Evolutionary conservation across 768 basidiomycete species (phyloP).

Genomic region (Pisolithus microcarpus): DNA sequence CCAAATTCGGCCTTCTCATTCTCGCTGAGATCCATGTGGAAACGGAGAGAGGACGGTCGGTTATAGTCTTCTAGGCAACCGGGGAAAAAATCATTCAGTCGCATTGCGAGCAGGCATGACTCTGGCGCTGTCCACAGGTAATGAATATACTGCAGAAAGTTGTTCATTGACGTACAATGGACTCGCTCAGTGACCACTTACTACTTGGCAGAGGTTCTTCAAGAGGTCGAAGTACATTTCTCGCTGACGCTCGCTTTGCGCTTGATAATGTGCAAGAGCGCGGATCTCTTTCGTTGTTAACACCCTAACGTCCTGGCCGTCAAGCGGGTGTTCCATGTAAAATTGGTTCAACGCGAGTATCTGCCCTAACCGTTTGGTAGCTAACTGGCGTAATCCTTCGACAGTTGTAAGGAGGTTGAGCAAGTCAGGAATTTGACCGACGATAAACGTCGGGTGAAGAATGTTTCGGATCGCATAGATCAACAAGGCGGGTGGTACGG

Average conservation of each 20-base stretch:
- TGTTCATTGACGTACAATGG: not conserved
- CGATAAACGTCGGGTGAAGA: slow-evolving; percentile 20
- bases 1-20: slow-evolving; percentile 15
- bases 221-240: slow-evolving; percentile 19
- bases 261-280: slow-evolving; percentile 7
- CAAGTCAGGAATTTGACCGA: slow-evolving; percentile 26
- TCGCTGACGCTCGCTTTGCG: slow-evolving; percentile 10
- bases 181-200: slow-evolving; percentile 2
- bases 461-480: slow-evolving; percentile 25
- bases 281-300: slow-evolving; percentile 15
- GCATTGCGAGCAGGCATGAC: slow-evolving; percentile 14
- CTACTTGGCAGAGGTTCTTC: slow-evolving; percentile 15
- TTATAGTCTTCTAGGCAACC: slow-evolving; percentile 12
- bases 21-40: slow-evolving; percentile 19
- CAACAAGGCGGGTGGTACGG: slow-evolving; percentile 12
- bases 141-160: slow-evolving; percentile 19
- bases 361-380: slow-evolving; percentile 10
- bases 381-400: slow-evolving; percentile 18
- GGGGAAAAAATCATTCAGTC: slow-evolving; percentile 24
- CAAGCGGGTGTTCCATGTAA: slow-evolving; percentile 9
- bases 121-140: slow-evolving; percentile 24
- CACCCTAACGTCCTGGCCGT: slow-evolving; percentile 8
- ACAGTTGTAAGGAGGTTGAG: slow-evolving; percentile 18
- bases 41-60: slow-evolving; percentile 14
- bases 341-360: slow-evolving; percentile 22